These are phyloP conservation scores for Sphagnum tenellum DNA, from an alignment of 225 moss, liverwort and hornwort genomes.

Conservation along the genomic window DNA sequence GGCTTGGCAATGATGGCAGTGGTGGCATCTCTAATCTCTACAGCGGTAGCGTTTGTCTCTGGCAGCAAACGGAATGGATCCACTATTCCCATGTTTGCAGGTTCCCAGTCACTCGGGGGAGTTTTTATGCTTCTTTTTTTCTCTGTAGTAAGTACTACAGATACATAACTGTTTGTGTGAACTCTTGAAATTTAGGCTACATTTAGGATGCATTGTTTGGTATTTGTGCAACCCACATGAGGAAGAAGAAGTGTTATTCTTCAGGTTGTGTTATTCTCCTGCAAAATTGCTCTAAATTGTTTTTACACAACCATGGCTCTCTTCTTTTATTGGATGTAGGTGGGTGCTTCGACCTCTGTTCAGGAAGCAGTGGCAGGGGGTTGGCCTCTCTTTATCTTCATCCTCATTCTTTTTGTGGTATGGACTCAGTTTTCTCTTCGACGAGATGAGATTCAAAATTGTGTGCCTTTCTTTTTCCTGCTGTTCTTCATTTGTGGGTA, in stretches of 20 bases:
- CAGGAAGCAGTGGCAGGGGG: slow-evolving; percentile 75
- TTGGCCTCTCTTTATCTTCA: slow-evolving; percentile 86
- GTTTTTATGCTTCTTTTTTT: slow-evolving; percentile 93
- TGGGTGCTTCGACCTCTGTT: slow-evolving; percentile 77
- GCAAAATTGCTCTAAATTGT: no score
- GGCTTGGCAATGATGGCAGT: slow-evolving; percentile 89
- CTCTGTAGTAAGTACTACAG: slow-evolving; percentile 50
- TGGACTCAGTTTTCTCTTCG: not conserved
- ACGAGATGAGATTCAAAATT: not conserved
- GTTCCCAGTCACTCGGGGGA: slow-evolving; percentile 76
- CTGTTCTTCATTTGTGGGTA: not conserved
- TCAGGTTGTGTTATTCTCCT: no score
- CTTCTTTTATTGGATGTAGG: slow-evolving; percentile 9
- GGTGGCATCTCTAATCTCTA: slow-evolving; percentile 72
- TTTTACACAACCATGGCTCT: no score
- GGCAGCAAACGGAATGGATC: slow-evolving; percentile 28
- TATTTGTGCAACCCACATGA: no score
- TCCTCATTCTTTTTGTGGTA: slow-evolving; percentile 60
- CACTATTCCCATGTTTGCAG: slow-evolving; percentile 60
- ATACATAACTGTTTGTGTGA: no score
- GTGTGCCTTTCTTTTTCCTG: not conserved
- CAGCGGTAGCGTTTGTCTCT: slow-evolving; percentile 42
- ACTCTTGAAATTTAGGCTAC: no score
- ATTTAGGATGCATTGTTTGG: no score
- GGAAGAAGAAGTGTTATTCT: no score